Percentiles rank a stretch among this genome's conserved stretches.
These are phyloP conservation scores for Leucocoprinus birnbaumii DNA, from an alignment of 768 basidiomycete genomes.

Conservation along the genomic window DNA sequence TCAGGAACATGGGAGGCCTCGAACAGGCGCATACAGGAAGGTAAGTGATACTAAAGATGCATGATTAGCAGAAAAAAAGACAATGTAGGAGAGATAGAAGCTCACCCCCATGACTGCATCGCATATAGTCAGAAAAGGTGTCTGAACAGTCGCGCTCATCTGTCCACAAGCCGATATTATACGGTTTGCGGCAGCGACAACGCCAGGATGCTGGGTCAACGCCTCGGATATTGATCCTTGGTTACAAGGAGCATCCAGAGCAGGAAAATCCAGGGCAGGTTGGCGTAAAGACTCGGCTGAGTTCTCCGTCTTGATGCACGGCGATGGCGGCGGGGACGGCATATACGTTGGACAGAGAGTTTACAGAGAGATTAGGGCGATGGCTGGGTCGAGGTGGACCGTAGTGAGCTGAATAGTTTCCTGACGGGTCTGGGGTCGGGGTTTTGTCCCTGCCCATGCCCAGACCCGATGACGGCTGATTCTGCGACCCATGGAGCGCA, in stretches of 20 bases:
- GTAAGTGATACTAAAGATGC: slow-evolving; percentile 64
- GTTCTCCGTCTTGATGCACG: slow-evolving; percentile 20
- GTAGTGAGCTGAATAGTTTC: not conserved
- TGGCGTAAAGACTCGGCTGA: not conserved
- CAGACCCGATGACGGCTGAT: slow-evolving; percentile 13
- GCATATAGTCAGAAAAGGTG: slow-evolving; percentile 68
- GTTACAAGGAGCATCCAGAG: slow-evolving; percentile 46
- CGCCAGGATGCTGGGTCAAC: slow-evolving; percentile 57
- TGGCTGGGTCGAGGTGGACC: not conserved
- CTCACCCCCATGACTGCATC: slow-evolving; percentile 71
- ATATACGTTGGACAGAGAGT: slow-evolving; percentile 22
- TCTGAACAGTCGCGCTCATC: slow-evolving; percentile 59
- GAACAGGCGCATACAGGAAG: slow-evolving; percentile 69
- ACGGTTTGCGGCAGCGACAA: slow-evolving; percentile 55
- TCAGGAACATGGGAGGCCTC: slow-evolving; percentile 73
- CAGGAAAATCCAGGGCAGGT: slow-evolving; percentile 49
- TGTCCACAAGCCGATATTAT: slow-evolving; percentile 73
- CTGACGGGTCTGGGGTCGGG: not conserved
- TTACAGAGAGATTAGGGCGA: slow-evolving; percentile 7
- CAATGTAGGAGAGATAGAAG: slow-evolving; percentile 11
- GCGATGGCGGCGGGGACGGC: slow-evolving; percentile 32
- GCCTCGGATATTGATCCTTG: slow-evolving; percentile 46
- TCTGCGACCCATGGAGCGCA: slow-evolving; percentile 21
- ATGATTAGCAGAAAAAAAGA: slow-evolving; percentile 5
- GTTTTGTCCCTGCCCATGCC: slow-evolving; percentile 12